Base-by-base conservation (phyloP, 164 flowering plant genomes). In the Sextonia rubra region DNA sequence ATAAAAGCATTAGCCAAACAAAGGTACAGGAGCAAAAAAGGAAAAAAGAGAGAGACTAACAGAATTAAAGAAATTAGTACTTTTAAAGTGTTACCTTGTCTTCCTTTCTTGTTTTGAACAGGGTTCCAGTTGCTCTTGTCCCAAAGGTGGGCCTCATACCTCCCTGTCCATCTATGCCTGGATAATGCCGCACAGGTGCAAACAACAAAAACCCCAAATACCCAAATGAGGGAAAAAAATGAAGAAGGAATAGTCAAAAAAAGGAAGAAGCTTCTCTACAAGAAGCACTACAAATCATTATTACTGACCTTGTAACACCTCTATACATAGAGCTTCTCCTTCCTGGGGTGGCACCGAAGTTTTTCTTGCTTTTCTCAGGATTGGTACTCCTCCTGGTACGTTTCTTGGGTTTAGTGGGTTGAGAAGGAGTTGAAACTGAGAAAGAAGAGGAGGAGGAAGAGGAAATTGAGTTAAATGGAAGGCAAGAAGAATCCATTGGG, bases 91-190 rank as follows among this genome's bases (percentile, higher is more conserved):
- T 69, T 37, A 92, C 99, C 94, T 88, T 95, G 99, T 81, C 83
- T 61, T 71, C 99, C 99, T 77, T 87, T 93, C 85, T 95, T 95
- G 86, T 88, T 93, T 79, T 89, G 94, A 70, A 84, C 81, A 65
- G 72, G 81, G 74, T 93, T 95, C 92, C 91, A 89, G 12, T 86
- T 81, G 72, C 77, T 82, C 83, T 90, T 95, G 75, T 95, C 99
- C 99, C 99, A 95, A 0, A 95, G 87, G 61, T 95, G 99, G 69
- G 98, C 98, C 77, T 95, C 99, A 80, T 75, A 95, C 74, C 97
- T 86, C 30, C 98, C 97, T 2, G 99, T 90, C 96, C 96, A 91
- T 80, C 97, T 84, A 68, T 95, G 99, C 84, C 99, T 95, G 85
- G 22, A 68, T 68, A 23, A 32, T 56, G 17, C 72, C 77, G 76